Evolutionary conservation across 2,329 filamentous ascomycete genomes (phyloP), one percentile per base, ranked within the genome.

Genomic region (Exutisphaerella laricina): DNA sequence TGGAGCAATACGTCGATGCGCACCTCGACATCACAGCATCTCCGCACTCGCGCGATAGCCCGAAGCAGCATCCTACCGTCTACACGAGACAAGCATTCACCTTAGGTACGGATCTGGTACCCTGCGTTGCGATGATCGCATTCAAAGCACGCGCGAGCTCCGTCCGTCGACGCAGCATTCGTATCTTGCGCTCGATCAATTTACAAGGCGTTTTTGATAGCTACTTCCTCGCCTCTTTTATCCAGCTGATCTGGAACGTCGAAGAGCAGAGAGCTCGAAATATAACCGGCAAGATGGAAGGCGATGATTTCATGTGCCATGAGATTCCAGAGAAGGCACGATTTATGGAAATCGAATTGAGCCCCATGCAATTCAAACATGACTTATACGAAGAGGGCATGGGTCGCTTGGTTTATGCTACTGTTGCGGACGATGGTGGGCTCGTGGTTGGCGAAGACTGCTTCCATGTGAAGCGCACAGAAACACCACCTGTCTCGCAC

Each of bases 151-250:
- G 48, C 4, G 43, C 29, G 10, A 43, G 25, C 14, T 36, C 34
- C 7, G 38, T 48, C 13, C 39, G 48, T 6, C 39, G 45, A 12
- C 26, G 45, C 21, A 42, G 45, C 39, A 23, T 51, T 9, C 8
- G 17, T 13, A 36, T 51, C 2, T 25, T 51, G 4, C 41, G 36
- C 18, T 39, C 32, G 30, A 48, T 51, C 21, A 48, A 51, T 18
- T 32, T 51, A 14, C 41, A 45, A 12, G 48, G 48, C n/a, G 42
- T 51, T 4, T 51, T 51, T 32, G 48, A 51, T n/a, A 41, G 34
- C 21, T 41, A 43, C 22, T 51, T 48, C 29, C 39, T 51, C 16
- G 48, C 42, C 4, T 44, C 41, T 10, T 51, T 51, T 23, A 30
- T 39, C 5, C 29, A 47, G 17, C 37, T 42, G 10, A 43, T 51